These are phyloP conservation scores for Daldinia decipiens DNA, from an alignment of 495 filamentous ascomycete genomes.

Conservation along the genomic window DNA sequence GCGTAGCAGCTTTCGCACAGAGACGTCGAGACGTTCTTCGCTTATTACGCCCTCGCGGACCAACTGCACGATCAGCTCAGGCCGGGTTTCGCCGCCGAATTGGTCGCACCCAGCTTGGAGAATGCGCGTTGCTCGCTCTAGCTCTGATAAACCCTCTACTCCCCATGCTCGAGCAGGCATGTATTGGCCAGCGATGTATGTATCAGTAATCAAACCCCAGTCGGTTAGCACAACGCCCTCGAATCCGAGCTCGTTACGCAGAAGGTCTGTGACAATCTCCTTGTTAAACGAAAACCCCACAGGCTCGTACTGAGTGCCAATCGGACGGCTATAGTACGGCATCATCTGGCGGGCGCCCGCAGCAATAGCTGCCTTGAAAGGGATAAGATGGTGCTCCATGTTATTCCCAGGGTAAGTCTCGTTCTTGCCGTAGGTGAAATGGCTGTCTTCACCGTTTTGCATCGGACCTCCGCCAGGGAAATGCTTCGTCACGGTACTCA, in stretches of 20 bases:
- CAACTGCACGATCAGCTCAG: conserved; percentile 55
- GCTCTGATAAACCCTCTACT: conserved; percentile 36
- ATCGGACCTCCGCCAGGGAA: conserved; percentile 53
- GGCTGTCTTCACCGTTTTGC: conserved; percentile 52
- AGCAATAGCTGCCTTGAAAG: conserved; percentile 47
- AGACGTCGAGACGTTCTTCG: conserved; percentile 60
- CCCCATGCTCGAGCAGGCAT: conserved; percentile 44
- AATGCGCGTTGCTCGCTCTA: conserved; percentile 42
- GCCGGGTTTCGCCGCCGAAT: conserved; percentile 51
- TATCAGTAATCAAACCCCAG: conserved; percentile 51
- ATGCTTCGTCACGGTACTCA: conserved; percentile 52
- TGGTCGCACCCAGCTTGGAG: conserved; percentile 54
- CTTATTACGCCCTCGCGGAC: conserved; percentile 63
- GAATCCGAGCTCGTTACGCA: conserved; percentile 52
- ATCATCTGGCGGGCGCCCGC: conserved; percentile 50
- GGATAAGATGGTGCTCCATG: conserved; percentile 47
- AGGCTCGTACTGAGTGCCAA: conserved; percentile 37
- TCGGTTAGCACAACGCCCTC: conserved; percentile 51
- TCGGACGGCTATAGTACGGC: conserved; percentile 49
- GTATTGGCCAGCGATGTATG: conserved; percentile 26
- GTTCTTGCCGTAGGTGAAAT: conserved; percentile 53
- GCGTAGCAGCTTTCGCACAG: conserved; percentile 64
- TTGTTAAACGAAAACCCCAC: conserved; percentile 49
- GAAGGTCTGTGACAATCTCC: conserved; percentile 48
- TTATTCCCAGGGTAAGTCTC: conserved; percentile 52